Conservation (phyloP, 768 basidiomycete genomes). For the Mycena amicta region DNA sequence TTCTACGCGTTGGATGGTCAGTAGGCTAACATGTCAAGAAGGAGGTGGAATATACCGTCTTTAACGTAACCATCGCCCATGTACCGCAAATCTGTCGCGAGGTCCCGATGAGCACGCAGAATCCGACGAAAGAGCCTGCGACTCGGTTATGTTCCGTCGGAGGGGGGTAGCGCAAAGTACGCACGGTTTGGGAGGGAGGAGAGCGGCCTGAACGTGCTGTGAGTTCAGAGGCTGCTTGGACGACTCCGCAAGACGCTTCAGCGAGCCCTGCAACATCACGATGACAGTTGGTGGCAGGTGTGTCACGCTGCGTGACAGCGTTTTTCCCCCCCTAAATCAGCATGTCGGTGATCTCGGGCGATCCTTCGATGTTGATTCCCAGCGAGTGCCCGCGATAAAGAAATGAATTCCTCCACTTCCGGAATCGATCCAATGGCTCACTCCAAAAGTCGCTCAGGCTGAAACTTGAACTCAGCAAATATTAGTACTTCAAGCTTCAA, state of each 20-base stretch:
- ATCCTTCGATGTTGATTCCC: too few species aligned
- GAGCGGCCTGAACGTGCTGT: slow-evolving; percentile 60
- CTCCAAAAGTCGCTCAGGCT: too few species aligned
- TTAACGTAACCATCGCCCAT: slow-evolving; percentile 88
- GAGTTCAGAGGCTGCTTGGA: slow-evolving; percentile 61
- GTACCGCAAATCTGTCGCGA: slow-evolving; percentile 79
- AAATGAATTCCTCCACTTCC: too few species aligned
- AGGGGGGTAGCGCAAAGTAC: slow-evolving; percentile 27
- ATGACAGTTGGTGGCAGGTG: too few species aligned
- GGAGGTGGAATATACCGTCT: slow-evolving; percentile 48
- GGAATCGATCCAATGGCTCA: too few species aligned
- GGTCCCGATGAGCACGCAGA: slow-evolving; percentile 72
- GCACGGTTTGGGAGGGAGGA: slow-evolving; percentile 85
- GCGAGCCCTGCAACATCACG: too few species aligned
- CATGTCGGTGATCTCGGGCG: too few species aligned
- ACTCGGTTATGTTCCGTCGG: slow-evolving; percentile 1
- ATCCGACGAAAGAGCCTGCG: slow-evolving; percentile 78
- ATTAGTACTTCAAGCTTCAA: background rate
- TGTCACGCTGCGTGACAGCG: too few species aligned
- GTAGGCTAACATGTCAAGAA: too few species aligned
- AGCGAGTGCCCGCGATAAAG: too few species aligned
- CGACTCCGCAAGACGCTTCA: slow-evolving; percentile 59
- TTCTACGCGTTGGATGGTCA: too few species aligned
- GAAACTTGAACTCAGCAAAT: background rate
- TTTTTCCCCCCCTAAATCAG: too few species aligned